These are phyloP conservation scores for Asterochloris sp. DNA, from an alignment of 139 green algal species.

Conservation along the genomic window DNA sequence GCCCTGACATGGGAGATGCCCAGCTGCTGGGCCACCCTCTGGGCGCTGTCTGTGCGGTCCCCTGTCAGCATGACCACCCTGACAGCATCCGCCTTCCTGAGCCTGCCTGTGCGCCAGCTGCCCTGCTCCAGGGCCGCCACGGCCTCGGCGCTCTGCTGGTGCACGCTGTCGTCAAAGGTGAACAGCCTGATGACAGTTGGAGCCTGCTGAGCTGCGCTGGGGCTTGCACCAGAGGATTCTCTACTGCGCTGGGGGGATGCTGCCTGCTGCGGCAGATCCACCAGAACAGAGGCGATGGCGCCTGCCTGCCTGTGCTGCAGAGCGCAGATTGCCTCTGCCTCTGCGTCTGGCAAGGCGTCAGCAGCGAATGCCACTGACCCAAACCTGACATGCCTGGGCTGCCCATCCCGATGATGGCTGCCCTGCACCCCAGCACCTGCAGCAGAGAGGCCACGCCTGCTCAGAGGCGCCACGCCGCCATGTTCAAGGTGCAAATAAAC, in stretches of 20 bases:
- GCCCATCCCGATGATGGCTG: background rate
- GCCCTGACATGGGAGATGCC: slow-evolving; percentile 55
- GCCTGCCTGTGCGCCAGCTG: slow-evolving; percentile 18
- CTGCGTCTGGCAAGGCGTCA: slow-evolving; percentile 1
- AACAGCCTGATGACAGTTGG: slow-evolving; percentile 10
- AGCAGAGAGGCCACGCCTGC: background rate
- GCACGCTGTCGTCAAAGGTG: slow-evolving; percentile 56
- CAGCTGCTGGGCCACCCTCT: slow-evolving; percentile 48
- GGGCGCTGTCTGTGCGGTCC: slow-evolving; percentile 61
- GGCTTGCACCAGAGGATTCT: background rate
- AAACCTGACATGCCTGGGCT: slow-evolving; percentile 34
- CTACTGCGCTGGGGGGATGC: background rate
- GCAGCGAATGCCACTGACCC: slow-evolving; percentile 50
- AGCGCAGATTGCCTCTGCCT: slow-evolving; percentile 4
- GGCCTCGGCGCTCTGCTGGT: slow-evolving; percentile 36
- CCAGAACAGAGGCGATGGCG: background rate
- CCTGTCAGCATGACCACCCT: slow-evolving; percentile 58
- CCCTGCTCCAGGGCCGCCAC: slow-evolving; percentile 54
- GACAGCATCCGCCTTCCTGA: background rate
- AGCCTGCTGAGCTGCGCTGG: background rate
- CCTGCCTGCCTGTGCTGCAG: slow-evolving; percentile 2
- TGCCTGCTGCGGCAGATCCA: background rate
- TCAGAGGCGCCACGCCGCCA: background rate
- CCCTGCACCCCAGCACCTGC: slow-evolving; percentile 41
- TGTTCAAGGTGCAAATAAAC: too few species aligned